Evolutionary conservation across 768 basidiomycete genomes (phyloP), one percentile per base, ranked within the genome.

Genomic region (Leccinum obscurum): DNA sequence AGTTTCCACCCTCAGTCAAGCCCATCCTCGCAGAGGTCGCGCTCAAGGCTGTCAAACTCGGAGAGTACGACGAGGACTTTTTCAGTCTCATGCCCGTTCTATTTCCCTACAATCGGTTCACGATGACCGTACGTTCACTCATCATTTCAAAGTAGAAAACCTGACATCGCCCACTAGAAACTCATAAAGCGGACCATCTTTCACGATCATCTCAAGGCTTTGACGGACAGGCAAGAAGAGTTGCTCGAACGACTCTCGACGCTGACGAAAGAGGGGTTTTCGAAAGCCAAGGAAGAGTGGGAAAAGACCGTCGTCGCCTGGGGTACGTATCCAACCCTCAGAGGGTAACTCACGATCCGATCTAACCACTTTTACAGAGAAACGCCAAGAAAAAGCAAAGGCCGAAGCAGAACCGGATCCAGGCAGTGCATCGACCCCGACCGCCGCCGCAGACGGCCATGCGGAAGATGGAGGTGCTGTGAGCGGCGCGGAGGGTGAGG

Each of bases 51-150:
- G 85, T 96, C 67, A 78, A 82, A 28, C 80, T 91, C n/a, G 90
- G 88, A 72, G 87, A 95, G 70, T 97, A 96, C 74, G 90, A 93
- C 62, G 95, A 96, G 17, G 84, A 90, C 66, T 96, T 96, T 73
- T 98, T 96, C 77, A 88, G 85, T 66, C 79, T 89, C 20, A 90
- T 98, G 85, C 93, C 95, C 0, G 80, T 76, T 24, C 72, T 96
- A 41, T 94, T 98, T 67, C 93, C 94, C 0, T 98, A 98, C 70
- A 99, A 99, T 77, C 87, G 89, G 64, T 99, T 92, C 72, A 96
- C 93, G 0, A 94, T 98, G 88, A 90, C 83, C 54, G 89, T 91
- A 57, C 55, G 88, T 80, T 15, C 17, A 30, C 41, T 49, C 20
- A 46, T 52, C 34, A 0, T 54, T 39, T 26, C 8, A 44, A 26